phyloP scores from a whole-genome alignment of 1,284 basidiomycete species.

The Apiotrichum laibachii region DNA sequence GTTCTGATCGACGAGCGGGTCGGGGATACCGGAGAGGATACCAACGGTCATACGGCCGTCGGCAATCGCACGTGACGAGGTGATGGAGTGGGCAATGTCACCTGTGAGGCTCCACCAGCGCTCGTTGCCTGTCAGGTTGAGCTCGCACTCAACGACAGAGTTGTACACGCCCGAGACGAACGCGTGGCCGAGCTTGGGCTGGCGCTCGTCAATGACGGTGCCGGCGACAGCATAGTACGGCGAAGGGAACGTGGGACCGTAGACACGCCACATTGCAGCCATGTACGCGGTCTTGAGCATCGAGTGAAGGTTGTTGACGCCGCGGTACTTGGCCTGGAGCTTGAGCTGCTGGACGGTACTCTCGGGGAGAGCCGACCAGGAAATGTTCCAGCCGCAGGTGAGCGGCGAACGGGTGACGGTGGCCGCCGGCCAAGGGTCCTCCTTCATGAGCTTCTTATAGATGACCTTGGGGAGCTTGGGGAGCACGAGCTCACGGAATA shows the following conservation, averaged over 20 bases:
- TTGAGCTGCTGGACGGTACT: slow-evolving; percentile 24
- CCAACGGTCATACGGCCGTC: slow-evolving; percentile 30
- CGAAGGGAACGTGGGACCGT: background rate
- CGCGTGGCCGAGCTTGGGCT: slow-evolving; percentile 23
- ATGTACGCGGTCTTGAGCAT: slow-evolving; percentile 30
- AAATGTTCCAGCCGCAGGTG: slow-evolving; percentile 14
- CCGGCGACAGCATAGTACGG: background rate
- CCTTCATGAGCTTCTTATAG: slow-evolving; percentile 20
- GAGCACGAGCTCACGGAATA: slow-evolving; percentile 32
- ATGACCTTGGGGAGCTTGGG: slow-evolving; percentile 35
- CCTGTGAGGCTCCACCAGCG: slow-evolving; percentile 30
- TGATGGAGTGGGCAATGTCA: slow-evolving; percentile 5
- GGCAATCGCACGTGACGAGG: slow-evolving; percentile 4
- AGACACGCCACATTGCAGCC: slow-evolving; percentile 28
- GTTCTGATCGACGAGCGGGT: slow-evolving; percentile 10
- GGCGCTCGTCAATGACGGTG: slow-evolving; percentile 24
- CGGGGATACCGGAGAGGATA: slow-evolving; percentile 35
- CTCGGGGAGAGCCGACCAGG: slow-evolving; percentile 21
- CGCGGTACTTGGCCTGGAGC: slow-evolving; percentile 17
- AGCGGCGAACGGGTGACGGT: slow-evolving; percentile 10
- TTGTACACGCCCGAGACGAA: slow-evolving; percentile 34
- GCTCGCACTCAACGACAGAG: slow-evolving; percentile 18
- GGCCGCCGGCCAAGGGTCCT: slow-evolving; percentile 29
- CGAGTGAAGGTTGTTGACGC: slow-evolving; percentile 35
- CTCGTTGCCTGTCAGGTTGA: slow-evolving; percentile 13